These are phyloP conservation scores for Periconia digitata DNA, from an alignment of 2,329 filamentous ascomycete species.

Conservation along the genomic window DNA sequence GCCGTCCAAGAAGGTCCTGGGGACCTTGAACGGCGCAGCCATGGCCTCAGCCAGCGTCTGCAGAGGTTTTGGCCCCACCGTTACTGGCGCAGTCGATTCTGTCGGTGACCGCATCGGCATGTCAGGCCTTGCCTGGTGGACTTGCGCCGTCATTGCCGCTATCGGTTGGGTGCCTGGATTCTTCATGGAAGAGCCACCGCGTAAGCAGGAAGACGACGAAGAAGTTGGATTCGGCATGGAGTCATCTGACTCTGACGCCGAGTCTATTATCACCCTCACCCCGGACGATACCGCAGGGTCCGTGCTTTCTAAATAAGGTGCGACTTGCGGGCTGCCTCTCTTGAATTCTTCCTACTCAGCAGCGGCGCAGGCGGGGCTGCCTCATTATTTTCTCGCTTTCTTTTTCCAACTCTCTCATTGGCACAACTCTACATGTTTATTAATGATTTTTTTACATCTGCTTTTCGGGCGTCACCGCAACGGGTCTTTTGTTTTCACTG, in stretches of 20 bases:
- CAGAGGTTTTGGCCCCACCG: conserved; percentile 82
- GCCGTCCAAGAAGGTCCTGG: conserved; percentile 79
- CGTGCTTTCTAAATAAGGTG: conserved; percentile 32
- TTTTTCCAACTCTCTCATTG: conserved; percentile 5
- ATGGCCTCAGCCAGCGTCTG: conserved; percentile 88
- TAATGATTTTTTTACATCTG: too few species aligned
- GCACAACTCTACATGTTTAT: too few species aligned
- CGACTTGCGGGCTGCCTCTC: conserved; percentile 20
- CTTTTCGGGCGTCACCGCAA: too few species aligned
- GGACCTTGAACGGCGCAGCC: conserved; percentile 89
- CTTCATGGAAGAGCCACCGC: conserved; percentile 69
- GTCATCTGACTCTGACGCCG: conserved; percentile 28
- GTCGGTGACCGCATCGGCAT: conserved; percentile 77
- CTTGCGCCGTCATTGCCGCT: conserved; percentile 73
- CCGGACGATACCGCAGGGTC: conserved; percentile 31
- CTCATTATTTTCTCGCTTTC: conserved; percentile 10
- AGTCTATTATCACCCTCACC: conserved; percentile 36
- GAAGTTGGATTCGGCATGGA: conserved; percentile 26
- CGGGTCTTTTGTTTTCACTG: too few species aligned
- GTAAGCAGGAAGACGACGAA: conserved; percentile 42
- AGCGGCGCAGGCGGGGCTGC: too few species aligned
- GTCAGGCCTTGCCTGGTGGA: conserved; percentile 93
- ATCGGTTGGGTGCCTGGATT: conserved; percentile 55
- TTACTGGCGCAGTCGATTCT: conserved; percentile 84
- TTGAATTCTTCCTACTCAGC: too few species aligned